Evolutionary conservation across 148 eudicot genomes (phyloP).

Genomic region (Tetragonia tetragonoides): DNA sequence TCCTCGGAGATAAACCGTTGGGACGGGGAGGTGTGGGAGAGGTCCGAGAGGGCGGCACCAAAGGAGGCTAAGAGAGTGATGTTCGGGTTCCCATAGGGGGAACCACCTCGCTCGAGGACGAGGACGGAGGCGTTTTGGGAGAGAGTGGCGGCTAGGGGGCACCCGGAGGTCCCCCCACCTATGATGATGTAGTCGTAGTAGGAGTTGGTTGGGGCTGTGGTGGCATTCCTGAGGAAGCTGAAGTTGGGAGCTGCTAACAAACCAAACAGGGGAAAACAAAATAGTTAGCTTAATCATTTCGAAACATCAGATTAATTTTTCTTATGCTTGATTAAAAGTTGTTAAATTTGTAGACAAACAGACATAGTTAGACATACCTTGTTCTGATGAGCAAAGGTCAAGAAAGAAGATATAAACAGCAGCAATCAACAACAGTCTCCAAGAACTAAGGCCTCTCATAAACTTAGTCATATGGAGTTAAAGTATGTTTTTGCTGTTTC

Average conservation of each 20-base stretch:
- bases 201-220: slow-evolving; percentile 52
- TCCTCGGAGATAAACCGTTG: slow-evolving; percentile 90
- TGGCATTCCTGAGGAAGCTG: slow-evolving; percentile 66
- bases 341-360: too few species aligned
- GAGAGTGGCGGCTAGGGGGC: slow-evolving; percentile 85
- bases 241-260: slow-evolving; percentile 48
- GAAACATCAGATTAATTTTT: too few species aligned
- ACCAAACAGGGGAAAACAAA: too few species aligned
- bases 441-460: slow-evolving; percentile 18
- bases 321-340: too few species aligned
- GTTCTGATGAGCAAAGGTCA: slow-evolving; percentile 35
- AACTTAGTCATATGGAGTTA: not conserved
- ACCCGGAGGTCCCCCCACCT: slow-evolving; percentile 90
- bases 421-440: slow-evolving; percentile 23
- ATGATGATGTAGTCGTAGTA: slow-evolving; percentile 88
- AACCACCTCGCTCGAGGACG: slow-evolving; percentile 91
- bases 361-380: slow-evolving; percentile 26
- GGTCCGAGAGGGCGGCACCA: slow-evolving; percentile 64
- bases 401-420: slow-evolving; percentile 19
- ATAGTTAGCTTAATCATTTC: too few species aligned
- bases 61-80: slow-evolving; percentile 60
- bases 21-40: slow-evolving; percentile 61
- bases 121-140: slow-evolving; percentile 67
- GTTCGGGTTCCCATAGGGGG: slow-evolving; percentile 87
- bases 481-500: not conserved